Evolutionary conservation across 2,329 filamentous ascomycete species (phyloP).

Genomic region (Botrytis sinoallii): DNA sequence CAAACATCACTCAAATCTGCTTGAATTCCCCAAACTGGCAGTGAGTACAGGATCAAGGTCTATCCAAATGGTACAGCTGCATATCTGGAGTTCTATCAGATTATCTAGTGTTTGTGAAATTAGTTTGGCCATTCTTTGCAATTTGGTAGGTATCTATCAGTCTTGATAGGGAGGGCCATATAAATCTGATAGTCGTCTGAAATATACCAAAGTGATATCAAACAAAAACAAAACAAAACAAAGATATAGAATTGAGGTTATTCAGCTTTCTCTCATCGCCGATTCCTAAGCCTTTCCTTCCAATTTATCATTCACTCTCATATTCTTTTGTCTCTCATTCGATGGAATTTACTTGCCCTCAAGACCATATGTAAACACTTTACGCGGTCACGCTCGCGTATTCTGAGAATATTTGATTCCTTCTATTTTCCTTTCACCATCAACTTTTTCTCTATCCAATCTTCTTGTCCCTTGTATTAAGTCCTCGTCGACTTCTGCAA

Average conservation of each 20-base stretch:
- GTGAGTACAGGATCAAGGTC: not conserved
- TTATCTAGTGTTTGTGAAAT: not conserved
- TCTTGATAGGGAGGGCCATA: not conserved
- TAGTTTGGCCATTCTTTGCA: not conserved
- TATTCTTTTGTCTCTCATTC: not conserved
- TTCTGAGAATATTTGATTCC: not conserved
- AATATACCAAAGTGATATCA: not conserved
- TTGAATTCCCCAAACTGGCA: not conserved
- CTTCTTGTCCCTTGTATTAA: not conserved
- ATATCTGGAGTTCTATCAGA: conserved; percentile 2
- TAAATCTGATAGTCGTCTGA: not conserved
- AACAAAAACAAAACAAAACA: not conserved
- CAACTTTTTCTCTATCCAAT: no score
- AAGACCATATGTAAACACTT: conserved; percentile 1
- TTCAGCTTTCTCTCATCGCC: not conserved
- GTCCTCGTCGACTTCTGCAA: not conserved
- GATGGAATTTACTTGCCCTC: not conserved
- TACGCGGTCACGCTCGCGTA: not conserved
- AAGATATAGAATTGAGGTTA: not conserved
- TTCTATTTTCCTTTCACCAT: not conserved
- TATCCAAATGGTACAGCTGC: not conserved
- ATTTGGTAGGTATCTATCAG: not conserved
- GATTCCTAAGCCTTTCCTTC: not conserved
- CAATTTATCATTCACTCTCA: not conserved
- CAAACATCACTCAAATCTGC: not conserved